Evolutionary conservation across 805 yeast genomes (phyloP).

Genomic region (Wickerhamiella siamensis): DNA sequence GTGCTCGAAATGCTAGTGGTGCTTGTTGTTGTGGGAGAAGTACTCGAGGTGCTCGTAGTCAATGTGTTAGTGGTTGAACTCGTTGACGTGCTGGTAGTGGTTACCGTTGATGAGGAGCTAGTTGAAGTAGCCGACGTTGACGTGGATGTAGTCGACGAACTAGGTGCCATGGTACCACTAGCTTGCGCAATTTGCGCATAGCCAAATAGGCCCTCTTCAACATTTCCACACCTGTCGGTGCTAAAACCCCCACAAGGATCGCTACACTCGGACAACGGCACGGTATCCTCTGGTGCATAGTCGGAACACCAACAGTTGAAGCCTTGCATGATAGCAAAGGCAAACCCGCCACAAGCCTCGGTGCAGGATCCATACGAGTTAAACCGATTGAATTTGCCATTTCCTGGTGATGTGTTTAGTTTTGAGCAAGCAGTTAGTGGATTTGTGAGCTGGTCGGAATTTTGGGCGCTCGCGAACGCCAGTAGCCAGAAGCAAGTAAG

Average conservation of each 20-base stretch:
- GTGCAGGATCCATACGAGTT: conserved; percentile 41
- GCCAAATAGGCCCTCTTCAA: conserved; percentile 34
- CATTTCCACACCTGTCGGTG: conserved; percentile 31
- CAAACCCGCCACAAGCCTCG: conserved; percentile 33
- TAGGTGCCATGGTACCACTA: conserved; percentile 19
- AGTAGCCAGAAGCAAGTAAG: neutral
- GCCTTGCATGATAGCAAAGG: conserved; percentile 41
- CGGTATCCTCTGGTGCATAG: conserved; percentile 32
- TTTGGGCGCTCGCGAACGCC: neutral
- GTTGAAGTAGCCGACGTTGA: conserved; percentile 9
- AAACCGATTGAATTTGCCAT: conserved; percentile 17
- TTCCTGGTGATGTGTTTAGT: conserved; percentile 28
- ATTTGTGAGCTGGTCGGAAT: conserved; percentile 6
- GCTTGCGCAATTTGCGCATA: conserved; percentile 33
- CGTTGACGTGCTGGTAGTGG: conserved; percentile 12
- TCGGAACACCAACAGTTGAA: conserved; percentile 50
- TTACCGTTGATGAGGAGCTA: conserved; percentile 10
- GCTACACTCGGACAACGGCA: conserved; percentile 23
- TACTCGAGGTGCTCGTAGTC: conserved; percentile 1
- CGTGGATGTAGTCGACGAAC: conserved; percentile 8
- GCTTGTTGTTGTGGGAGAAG: conserved; percentile 6
- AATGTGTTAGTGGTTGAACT: conserved; percentile 5
- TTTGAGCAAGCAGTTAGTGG: conserved; percentile 26
- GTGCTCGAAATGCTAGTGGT: conserved; percentile 10
- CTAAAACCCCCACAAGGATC: conserved; percentile 34